Percentiles rank a stretch among this genome's conserved stretches.
Evolutionary conservation across 163 green algal species (phyloP).

Genomic region (Chlamydomonas reinhardtii): DNA sequence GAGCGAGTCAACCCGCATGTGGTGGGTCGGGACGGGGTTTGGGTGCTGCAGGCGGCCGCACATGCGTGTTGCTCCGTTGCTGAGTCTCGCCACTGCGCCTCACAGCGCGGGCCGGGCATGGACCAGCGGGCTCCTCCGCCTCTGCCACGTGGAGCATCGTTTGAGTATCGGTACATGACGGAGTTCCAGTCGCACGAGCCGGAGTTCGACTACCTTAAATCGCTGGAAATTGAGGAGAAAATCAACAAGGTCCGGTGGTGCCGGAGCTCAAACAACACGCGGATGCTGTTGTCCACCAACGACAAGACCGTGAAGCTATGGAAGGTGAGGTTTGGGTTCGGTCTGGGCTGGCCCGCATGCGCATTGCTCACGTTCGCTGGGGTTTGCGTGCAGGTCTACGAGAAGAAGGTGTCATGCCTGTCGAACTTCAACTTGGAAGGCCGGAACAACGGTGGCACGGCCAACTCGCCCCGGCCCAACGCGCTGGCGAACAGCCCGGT

Average conservation of each 20-base stretch:
- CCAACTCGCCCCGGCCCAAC: slow-evolving; percentile 45
- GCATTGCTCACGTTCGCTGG: not conserved
- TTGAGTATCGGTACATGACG: slow-evolving; percentile 98
- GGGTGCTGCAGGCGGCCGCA: not conserved
- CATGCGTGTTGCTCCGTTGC: not conserved
- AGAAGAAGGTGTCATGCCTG: slow-evolving; percentile 86
- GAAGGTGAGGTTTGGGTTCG: slow-evolving; percentile 78
- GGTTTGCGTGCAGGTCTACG: slow-evolving; percentile 82
- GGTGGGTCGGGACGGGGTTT: slow-evolving; percentile 44
- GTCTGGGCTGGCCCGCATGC: not conserved
- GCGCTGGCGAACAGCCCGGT: slow-evolving; percentile 41
- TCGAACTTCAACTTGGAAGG: slow-evolving; percentile 88
- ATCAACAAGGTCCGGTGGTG: slow-evolving; percentile 98
- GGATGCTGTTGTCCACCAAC: slow-evolving; percentile 97
- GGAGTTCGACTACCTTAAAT: slow-evolving; percentile 99
- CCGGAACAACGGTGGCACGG: slow-evolving; percentile 6
- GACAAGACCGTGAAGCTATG: slow-evolving; percentile 99
- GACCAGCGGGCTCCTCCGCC: slow-evolving; percentile 57
- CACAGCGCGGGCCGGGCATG: slow-evolving; percentile 43
- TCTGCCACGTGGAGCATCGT: slow-evolving; percentile 65
- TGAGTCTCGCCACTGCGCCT: not conserved
- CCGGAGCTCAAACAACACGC: slow-evolving; percentile 76
- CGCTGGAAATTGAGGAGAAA: slow-evolving; percentile 99
- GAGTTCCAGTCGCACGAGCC: slow-evolving; percentile 99
- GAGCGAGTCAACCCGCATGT: slow-evolving; percentile 77